Base-by-base conservation (phyloP, 208 protist genomes). In the Leishmania tropica region DNA sequence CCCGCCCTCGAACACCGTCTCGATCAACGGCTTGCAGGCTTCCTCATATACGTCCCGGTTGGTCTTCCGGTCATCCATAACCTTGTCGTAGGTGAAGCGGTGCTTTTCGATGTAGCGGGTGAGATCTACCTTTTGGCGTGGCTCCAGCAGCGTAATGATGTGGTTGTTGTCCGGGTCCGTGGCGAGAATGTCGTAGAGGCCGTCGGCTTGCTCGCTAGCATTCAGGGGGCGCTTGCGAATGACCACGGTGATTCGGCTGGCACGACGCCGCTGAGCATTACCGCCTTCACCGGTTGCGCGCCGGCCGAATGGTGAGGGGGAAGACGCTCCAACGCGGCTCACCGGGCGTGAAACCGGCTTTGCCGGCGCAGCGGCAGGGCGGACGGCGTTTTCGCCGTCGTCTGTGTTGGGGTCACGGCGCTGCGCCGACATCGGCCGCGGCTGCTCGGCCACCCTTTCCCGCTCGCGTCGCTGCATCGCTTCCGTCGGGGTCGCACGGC, bases 101-200 rank as follows among this genome's bases (percentile, higher is more conserved):
- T 99, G 99, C 85, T 97, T 97, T 73, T 99, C 97, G 77, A 97
- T 99, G 87, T 99, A 99, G 76, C 98, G 98, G 31, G 94, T 98
- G 35, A 99, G 83, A 88, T 99, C 99, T 65, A 99, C 95, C 84
- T 99, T 98, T 67, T 98, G 92, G 54, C 96, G 95, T 21, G 95
- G 94, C 85, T 97, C 94, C 53, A 97, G 87, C 67, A 98, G 83
- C 10, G 92, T 91, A 62, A 98, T 93, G 78, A 84, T 91, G 67
- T 90, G 88, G 64, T 78, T 90, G 81, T 96, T 97, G 51, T 96
- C 91, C 28, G 92, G 88, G 79, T 98, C 95, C 24, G 93, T 96
- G 3, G 92, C 95, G 15, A 98, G 86, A 74, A 99, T 94, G 83
- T 99, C 97, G 78, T 95, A 94, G 17, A 98, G 86, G 24, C 92